These are phyloP conservation scores for Arachnomyces sp. DNA, from an alignment of 2,329 filamentous ascomycete genomes.

Conservation along the genomic window DNA sequence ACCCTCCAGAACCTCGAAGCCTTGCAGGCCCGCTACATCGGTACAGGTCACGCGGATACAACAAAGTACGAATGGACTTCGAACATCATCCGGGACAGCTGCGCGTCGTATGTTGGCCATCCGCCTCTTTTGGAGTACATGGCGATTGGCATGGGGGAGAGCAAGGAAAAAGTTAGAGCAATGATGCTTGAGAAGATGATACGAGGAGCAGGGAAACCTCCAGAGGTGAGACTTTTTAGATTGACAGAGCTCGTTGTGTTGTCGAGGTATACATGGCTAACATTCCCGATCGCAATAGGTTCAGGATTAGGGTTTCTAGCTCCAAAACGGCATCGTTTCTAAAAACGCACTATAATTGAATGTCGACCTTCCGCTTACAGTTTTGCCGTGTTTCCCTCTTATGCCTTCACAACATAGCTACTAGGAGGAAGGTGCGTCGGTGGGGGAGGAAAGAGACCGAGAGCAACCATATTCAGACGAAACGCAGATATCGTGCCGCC, in stretches of 20 bases:
- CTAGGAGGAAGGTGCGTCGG: too few species aligned
- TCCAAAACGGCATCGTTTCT: too few species aligned
- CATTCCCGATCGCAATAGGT: too few species aligned
- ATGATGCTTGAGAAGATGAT: conserved; percentile 71
- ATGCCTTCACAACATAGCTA: too few species aligned
- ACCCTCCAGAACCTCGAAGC: conserved; percentile 96
- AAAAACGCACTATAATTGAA: too few species aligned
- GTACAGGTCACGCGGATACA: conserved; percentile 92
- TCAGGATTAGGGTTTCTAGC: too few species aligned
- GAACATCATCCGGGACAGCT: conserved; percentile 91
- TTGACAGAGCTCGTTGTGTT: neutral
- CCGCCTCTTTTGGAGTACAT: conserved; percentile 83
- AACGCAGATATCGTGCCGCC: too few species aligned
- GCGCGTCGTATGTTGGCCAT: conserved; percentile 82
- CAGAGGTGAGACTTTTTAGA: conserved; percentile 42
- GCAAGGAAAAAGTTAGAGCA: conserved; percentile 69
- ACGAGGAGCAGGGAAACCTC: conserved; percentile 58
- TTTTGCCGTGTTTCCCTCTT: too few species aligned
- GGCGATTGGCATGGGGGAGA: conserved; percentile 79
- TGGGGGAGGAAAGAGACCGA: too few species aligned
- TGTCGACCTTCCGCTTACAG: too few species aligned
- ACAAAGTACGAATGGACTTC: conserved; percentile 96
- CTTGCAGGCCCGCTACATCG: conserved; percentile 90
- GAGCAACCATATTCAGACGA: too few species aligned
- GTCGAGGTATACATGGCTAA: too few species aligned